These are phyloP conservation scores for Nannizziopsis barbatae DNA, from an alignment of 2,329 filamentous ascomycete genomes.

Conservation along the genomic window DNA sequence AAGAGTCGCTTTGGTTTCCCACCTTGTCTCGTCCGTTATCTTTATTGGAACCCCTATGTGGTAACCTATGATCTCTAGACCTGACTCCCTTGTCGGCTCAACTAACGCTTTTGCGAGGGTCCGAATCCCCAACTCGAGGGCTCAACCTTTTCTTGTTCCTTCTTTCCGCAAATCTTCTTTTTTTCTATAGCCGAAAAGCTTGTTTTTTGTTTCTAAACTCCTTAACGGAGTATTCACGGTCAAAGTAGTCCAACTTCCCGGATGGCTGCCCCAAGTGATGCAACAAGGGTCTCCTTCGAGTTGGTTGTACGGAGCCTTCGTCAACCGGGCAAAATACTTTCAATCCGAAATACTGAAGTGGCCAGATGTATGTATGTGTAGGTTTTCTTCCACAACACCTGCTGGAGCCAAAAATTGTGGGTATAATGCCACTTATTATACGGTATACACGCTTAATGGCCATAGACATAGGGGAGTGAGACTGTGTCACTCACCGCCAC, in stretches of 20 bases:
- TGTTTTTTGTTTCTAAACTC: neutral
- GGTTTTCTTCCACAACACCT: neutral
- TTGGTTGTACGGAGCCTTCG: slow-evolving; percentile 2
- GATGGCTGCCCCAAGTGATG: neutral
- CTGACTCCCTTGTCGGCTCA: too few species aligned
- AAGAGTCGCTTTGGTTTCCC: too few species aligned
- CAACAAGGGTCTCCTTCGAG: neutral
- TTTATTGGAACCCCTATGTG: too few species aligned
- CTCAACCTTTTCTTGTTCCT: too few species aligned
- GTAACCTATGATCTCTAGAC: too few species aligned
- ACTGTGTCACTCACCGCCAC: slow-evolving; percentile 11
- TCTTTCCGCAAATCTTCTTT: neutral
- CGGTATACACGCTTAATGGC: slow-evolving; percentile 1
- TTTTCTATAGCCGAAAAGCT: slow-evolving; percentile 4
- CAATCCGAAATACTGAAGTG: neutral
- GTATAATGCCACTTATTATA: slow-evolving; percentile 5
- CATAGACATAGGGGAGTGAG: neutral
- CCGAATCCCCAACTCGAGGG: too few species aligned
- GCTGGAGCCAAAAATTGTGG: neutral
- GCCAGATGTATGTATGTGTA: neutral
- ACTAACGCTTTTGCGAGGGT: too few species aligned
- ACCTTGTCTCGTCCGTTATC: too few species aligned
- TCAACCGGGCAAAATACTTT: slow-evolving; percentile 2
- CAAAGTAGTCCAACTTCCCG: neutral
- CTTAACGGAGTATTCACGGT: too few species aligned